Evolutionary conservation across 306 rosid genomes (phyloP).

Genomic region (Aeschynomene evenia): DNA sequence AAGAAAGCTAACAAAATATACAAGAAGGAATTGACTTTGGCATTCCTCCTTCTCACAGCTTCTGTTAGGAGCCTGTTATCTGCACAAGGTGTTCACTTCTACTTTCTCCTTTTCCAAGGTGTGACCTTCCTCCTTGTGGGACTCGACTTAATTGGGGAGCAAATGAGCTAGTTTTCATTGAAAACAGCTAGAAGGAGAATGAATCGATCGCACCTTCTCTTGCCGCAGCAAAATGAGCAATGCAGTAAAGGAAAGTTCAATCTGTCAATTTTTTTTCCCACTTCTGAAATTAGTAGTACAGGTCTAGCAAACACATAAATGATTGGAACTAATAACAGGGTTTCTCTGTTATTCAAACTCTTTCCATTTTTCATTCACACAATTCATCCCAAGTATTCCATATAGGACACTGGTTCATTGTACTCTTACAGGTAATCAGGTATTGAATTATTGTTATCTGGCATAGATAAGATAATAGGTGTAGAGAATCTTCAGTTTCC

Average conservation of each 20-base stretch:
- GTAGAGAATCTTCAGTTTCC: constrained; percentile 31
- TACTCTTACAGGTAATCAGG: constrained; percentile 41
- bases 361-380: constrained; percentile 33
- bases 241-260: constrained; percentile 17
- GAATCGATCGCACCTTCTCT: constrained; percentile 15
- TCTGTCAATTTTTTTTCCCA: constrained; percentile 11
- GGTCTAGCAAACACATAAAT: constrained; percentile 29
- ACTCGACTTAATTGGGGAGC: constrained; percentile 95
- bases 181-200: constrained; percentile 10
- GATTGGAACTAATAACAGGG: constrained; percentile 30
- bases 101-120: constrained; percentile 95
- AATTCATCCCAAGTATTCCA: constrained; percentile 27
- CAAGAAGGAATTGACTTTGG: constrained; percentile 79
- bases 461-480: constrained; percentile 27
- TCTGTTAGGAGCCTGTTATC: constrained; percentile 80
- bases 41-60: constrained; percentile 87
- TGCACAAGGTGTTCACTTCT: constrained; percentile 95
- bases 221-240: constrained; percentile 29
- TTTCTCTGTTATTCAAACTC: constrained; percentile 26
- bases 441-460: constrained; percentile 42
- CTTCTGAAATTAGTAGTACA: constrained; percentile 28
- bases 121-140: constrained; percentile 93
- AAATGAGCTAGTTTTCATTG: constrained; percentile 60
- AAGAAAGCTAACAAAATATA: constrained; percentile 78
- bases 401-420: constrained; percentile 49